These are phyloP conservation scores for Aspergillus novofumigatus DNA, from an alignment of 2,329 filamentous ascomycete species.

Conservation along the genomic window DNA sequence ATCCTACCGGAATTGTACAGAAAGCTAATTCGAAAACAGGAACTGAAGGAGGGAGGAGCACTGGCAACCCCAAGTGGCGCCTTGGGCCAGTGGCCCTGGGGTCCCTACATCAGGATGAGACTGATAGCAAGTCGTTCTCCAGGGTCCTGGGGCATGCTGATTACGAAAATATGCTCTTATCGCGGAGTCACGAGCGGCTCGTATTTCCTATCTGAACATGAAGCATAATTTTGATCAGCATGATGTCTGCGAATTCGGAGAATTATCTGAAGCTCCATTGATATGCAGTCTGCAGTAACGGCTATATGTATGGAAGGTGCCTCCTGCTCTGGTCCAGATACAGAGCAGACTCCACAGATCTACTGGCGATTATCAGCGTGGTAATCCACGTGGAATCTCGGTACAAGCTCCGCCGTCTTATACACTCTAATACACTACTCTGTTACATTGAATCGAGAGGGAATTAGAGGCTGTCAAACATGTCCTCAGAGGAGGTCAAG, in stretches of 20 bases:
- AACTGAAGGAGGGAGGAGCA: not conserved
- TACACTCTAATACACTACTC: not conserved
- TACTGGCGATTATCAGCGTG: not conserved
- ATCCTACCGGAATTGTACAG: not conserved
- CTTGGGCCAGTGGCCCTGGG: not conserved
- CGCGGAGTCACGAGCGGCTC: not conserved
- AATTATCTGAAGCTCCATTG: not conserved
- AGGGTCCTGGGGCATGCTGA: not conserved
- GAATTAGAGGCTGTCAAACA: slow-evolving; percentile 1
- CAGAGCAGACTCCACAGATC: not conserved
- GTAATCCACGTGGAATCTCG: not conserved
- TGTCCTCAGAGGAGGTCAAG: slow-evolving; percentile 21
- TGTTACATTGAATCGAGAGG: not conserved
- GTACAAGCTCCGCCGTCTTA: not conserved
- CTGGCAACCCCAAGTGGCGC: not conserved
- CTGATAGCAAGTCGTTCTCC: not conserved
- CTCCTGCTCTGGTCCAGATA: not conserved
- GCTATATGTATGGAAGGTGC: slow-evolving; percentile 6
- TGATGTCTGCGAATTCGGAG: slow-evolving; percentile 19
- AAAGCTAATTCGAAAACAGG: not conserved
- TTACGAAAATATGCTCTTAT: not conserved
- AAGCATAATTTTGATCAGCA: slow-evolving; percentile 2
- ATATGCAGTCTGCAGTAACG: not conserved
- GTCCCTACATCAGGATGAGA: not conserved
- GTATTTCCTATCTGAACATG: not conserved